Conservation (phyloP, 2,329 filamentous ascomycete genomes). For the Mycogone perniciosa region DNA sequence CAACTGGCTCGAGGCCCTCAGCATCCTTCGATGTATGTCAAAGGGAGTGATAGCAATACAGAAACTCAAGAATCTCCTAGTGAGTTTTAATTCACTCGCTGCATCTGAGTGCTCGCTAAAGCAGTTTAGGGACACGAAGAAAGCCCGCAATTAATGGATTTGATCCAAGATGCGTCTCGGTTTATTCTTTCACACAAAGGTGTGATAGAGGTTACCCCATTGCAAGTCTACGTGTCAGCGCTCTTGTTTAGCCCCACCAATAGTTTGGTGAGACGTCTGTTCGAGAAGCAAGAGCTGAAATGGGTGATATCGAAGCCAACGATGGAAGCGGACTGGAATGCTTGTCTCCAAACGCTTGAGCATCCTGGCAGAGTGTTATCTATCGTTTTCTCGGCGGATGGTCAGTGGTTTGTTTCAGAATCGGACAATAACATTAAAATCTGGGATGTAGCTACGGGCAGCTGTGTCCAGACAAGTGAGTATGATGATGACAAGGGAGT, state of each 20-base stretch:
- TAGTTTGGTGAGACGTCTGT: conserved; percentile 4
- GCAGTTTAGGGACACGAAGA: neutral
- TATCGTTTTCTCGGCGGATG: neutral
- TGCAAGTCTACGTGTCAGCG: conserved; percentile 5
- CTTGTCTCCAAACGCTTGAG: conserved; percentile 10
- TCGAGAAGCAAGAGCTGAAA: neutral
- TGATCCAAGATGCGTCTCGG: conserved; percentile 4
- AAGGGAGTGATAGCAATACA: conserved; percentile 14
- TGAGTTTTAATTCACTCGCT: neutral
- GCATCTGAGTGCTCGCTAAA: neutral
- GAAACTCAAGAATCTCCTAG: conserved; percentile 6
- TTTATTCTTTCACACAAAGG: conserved; percentile 3
- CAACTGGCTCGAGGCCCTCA: conserved; percentile 38
- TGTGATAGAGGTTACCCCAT: neutral
- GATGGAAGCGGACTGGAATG: conserved; percentile 6
- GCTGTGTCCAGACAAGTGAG: too few relatives aligned
- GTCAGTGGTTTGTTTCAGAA: too few relatives aligned
- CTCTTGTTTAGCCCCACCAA: conserved; percentile 5
- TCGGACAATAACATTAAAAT: neutral
- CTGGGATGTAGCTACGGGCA: too few relatives aligned
- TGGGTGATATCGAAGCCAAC: conserved; percentile 6
- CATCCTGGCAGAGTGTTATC: neutral
- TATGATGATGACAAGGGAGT: too few relatives aligned
- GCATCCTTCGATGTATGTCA: conserved; percentile 23
- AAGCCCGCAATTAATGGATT: conserved; percentile 1